These are phyloP conservation scores for Speleostelium caveatum DNA, from an alignment of 78 protist genomes.

Conservation along the genomic window DNA sequence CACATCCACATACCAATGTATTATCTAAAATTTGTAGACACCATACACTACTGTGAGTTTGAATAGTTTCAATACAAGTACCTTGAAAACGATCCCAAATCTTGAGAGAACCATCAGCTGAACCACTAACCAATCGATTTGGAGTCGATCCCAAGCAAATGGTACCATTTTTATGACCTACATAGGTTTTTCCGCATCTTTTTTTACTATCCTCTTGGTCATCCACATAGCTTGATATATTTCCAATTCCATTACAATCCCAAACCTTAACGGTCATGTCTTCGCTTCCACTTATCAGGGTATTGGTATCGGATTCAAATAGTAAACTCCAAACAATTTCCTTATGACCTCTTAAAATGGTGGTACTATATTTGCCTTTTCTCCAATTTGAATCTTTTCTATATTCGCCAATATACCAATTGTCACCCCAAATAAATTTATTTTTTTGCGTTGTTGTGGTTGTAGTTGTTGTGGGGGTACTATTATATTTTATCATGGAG, in stretches of 20 bases:
- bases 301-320: slow-evolving; percentile 56
- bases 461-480: not conserved
- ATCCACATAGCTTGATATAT: not conserved
- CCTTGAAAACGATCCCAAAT: slow-evolving; percentile 73
- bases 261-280: slow-evolving; percentile 77
- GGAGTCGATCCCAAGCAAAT: slow-evolving; percentile 56
- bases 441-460: not conserved
- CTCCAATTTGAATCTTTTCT: slow-evolving; percentile 74
- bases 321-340: slow-evolving; percentile 71
- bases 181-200: slow-evolving; percentile 27
- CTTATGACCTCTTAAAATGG: slow-evolving; percentile 61
- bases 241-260: slow-evolving; percentile 63
- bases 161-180: slow-evolving; percentile 75
- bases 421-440: slow-evolving; percentile 25
- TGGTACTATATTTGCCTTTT: slow-evolving; percentile 70
- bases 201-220: slow-evolving; percentile 63
- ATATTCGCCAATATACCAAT: slow-evolving; percentile 76
- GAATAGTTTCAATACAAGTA: slow-evolving; percentile 56
- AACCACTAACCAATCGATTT: slow-evolving; percentile 54
- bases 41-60: slow-evolving; percentile 61
- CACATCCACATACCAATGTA: slow-evolving; percentile 65
- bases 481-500: not conserved
- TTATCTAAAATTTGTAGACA: slow-evolving; percentile 64
- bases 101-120: slow-evolving; percentile 62
- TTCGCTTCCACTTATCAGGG: slow-evolving; percentile 57